Evolutionary conservation across 2,329 filamentous ascomycete species (phyloP).

Genomic region (Beauveria varroae): DNA sequence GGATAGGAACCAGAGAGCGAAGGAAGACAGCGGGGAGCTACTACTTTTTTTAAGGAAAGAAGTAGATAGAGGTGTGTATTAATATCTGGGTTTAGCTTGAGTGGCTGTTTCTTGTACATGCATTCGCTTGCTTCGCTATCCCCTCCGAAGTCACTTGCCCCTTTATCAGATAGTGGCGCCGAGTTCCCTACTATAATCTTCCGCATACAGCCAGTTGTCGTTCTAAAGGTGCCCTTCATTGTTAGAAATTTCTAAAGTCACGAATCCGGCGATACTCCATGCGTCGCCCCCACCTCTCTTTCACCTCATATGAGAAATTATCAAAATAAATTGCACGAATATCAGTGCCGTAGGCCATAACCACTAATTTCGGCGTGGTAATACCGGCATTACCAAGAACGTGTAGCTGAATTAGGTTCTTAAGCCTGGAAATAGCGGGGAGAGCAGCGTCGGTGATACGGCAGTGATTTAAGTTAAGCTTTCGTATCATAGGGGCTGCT

Average conservation of each 20-base stretch:
- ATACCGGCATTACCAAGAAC: neutral
- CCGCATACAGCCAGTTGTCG: neutral
- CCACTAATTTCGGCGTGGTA: neutral
- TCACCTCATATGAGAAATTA: neutral
- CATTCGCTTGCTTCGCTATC: neutral
- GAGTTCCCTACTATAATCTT: neutral
- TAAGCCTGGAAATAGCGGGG: neutral
- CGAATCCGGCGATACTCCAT: no score
- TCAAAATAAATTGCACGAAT: neutral
- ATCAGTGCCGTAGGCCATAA: neutral
- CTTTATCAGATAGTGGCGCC: neutral
- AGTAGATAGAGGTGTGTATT: neutral
- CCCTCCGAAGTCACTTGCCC: neutral
- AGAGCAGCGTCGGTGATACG: neutral
- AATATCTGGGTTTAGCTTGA: neutral
- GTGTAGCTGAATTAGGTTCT: neutral
- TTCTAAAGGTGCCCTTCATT: neutral
- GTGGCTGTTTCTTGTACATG: no score
- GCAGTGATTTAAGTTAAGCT: neutral
- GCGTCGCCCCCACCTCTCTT: no score
- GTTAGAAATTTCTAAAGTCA: neutral
- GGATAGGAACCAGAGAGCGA: neutral
- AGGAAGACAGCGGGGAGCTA: neutral
- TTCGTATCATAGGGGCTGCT: neutral
- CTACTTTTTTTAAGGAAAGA: neutral